A percentile compares a stretch with the other conserved stretches of the same genome.
These are phyloP conservation scores for Nepenthes gracilis DNA, from an alignment of 148 eudicot genomes.

Conservation along the genomic window DNA sequence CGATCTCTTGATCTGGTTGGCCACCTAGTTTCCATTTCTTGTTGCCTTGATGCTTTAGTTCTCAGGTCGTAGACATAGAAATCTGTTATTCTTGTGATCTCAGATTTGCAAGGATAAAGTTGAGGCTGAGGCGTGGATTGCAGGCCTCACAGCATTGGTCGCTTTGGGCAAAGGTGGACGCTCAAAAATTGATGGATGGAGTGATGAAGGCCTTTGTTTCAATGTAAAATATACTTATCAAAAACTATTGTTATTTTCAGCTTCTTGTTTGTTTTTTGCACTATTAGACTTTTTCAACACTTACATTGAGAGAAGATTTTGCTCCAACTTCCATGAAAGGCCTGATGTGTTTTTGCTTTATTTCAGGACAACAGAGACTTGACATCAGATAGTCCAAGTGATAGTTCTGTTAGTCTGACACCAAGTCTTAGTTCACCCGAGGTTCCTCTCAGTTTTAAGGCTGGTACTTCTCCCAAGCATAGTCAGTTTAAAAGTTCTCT, in stretches of 20 bases:
- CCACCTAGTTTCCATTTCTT: conserved; percentile 8
- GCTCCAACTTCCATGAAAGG: background rate
- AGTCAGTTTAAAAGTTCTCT: conserved; percentile 30
- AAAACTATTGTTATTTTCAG: background rate
- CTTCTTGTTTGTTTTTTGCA: background rate
- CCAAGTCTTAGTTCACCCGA: conserved; percentile 67
- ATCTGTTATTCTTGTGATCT: background rate
- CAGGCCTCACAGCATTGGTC: conserved; percentile 75
- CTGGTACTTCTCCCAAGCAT: conserved; percentile 49
- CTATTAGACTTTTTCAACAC: background rate
- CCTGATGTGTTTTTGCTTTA: conserved; percentile 7
- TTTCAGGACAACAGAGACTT: conserved; percentile 78
- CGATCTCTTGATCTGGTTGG: conserved; percentile 95
- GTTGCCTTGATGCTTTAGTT: background rate
- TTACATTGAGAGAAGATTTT: background rate
- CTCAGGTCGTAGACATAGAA: background rate
- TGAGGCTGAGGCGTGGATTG: conserved; percentile 96
- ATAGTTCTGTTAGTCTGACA: conserved; percentile 53
- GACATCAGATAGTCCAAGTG: conserved; percentile 70
- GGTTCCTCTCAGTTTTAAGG: conserved; percentile 38
- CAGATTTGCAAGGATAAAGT: conserved; percentile 98
- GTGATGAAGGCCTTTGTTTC: conserved; percentile 75
- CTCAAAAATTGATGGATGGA: conserved; percentile 93
- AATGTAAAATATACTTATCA: conserved; percentile 33
- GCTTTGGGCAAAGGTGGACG: conserved; percentile 81